Base-by-base conservation (phyloP, 1,139 yeast genomes). In the Diutina catenulata region DNA sequence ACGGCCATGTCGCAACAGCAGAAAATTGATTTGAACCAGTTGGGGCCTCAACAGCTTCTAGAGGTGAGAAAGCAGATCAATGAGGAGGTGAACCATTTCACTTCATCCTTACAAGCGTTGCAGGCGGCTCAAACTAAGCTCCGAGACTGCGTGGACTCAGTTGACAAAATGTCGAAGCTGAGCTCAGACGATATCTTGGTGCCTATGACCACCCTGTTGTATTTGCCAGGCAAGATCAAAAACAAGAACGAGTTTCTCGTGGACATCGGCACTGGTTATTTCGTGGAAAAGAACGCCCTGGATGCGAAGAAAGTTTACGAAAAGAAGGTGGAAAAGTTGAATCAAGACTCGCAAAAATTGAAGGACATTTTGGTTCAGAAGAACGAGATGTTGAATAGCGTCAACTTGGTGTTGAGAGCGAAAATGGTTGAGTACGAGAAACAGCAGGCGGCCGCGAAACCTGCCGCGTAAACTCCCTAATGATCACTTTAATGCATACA, bases 261-360 rank as follows among this genome's bases (percentile, higher is more conserved):
- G 14, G 99, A 91, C 53, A 80, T 91, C 32, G 99, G 99, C 25
- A 91, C 98, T 0, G 97, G 97, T 2, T 91, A 91, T 57, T 91
- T 74, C 53, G 93, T 87, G 23, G 95, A 86, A 49, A 93, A 91
- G 59, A 59, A 59, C 41, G 72, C 76, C 0, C 63, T 60, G 5
- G 88, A 83, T 36, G 83, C 96, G 3, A 64, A 74, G 46, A 59
- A 59, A 40, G 94, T 87, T 49, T 91, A 86, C 56, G 74, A 79
- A 42, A 68, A 67, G 41, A 86, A 93, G 60, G 74, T 87, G 39
- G 64, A 64, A 21, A 88, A 87, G 46, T 62, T 93, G 49, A 75
- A 68, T 42, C 74, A 72, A 42, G 95, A 91, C 55, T 69, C 84
- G 15, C 68, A 68, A 22, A 31, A 31, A 21, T 31, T 31, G 15